Evolutionary conservation across 1,284 basidiomycete species (phyloP).

Genomic region (Pseudozyma flocculosa): DNA sequence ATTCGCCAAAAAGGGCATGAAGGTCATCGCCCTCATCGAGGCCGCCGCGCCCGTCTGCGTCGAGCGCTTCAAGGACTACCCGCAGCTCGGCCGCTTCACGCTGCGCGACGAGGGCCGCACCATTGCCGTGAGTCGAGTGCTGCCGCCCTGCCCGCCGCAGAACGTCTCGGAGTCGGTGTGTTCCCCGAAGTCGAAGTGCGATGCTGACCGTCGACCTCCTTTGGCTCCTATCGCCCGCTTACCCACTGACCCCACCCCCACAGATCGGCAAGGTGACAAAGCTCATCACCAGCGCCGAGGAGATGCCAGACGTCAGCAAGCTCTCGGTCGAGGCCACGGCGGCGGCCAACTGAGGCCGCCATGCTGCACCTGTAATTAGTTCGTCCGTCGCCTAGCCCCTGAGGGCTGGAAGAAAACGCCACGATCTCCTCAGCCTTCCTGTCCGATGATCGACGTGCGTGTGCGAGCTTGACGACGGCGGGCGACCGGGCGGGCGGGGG

Average conservation of each 20-base stretch:
- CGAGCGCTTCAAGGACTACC: slow-evolving; percentile 56
- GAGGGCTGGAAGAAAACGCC: too few relatives aligned
- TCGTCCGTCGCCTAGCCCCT: too few relatives aligned
- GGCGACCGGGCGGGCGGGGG: too few relatives aligned
- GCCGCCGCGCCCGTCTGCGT: slow-evolving; percentile 50
- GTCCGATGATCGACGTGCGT: too few relatives aligned
- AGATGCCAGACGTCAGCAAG: slow-evolving; percentile 46
- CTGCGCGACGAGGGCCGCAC: slow-evolving; percentile 56
- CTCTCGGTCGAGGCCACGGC: slow-evolving; percentile 29
- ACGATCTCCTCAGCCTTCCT: too few relatives aligned
- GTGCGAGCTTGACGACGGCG: too few relatives aligned
- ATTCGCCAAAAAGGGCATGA: slow-evolving; percentile 56
- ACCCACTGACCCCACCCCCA: not conserved
- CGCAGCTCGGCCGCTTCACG: slow-evolving; percentile 56
- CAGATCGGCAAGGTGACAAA: slow-evolving; percentile 56
- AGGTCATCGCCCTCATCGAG: slow-evolving; percentile 56
- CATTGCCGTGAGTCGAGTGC: slow-evolving; percentile 20
- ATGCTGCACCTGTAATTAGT: too few relatives aligned
- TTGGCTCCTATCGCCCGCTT: not conserved
- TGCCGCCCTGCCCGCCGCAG: too few relatives aligned
- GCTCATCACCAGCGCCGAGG: slow-evolving; percentile 39
- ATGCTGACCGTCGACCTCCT: not conserved
- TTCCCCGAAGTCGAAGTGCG: too few relatives aligned
- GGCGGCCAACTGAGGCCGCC: slow-evolving; percentile 12
- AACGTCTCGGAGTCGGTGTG: too few relatives aligned